Base-by-base conservation (phyloP, 1,284 basidiomycete species). In the Austroboletus niveus region DNA sequence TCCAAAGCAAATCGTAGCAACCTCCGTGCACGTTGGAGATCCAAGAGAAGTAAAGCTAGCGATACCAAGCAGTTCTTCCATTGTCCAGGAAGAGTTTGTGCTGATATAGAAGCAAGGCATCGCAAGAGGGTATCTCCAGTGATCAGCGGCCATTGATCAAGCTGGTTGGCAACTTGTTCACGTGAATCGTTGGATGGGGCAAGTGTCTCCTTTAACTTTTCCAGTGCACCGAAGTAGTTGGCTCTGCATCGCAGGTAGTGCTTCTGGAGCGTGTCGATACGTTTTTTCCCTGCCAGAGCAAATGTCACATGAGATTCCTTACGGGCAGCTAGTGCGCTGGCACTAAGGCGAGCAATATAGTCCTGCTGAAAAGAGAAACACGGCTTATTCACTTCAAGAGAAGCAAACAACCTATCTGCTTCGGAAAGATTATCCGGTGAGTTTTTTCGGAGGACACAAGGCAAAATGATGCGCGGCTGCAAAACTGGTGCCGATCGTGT, bases 31-130 rank as follows among this genome's bases (percentile, higher is more conserved):
- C 40, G 66, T 45, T 76, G 75, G 29, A 66, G 62, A 9, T 43
- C 52, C 5, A 74, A 49, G 29, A 72, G 40, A 1, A 57, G 47
- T 31, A 59, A 49, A 3, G 69, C 73, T 11, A 72, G 55, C 5
- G 34, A n/a, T 1, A 56, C 52, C 2, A 77, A 48, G n/a, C 40
- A 49, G 1, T 49, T 20, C 27, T 49, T 48, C 75, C 73, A 76
- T 10, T 46, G 27, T 0, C 34, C 20, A 1, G 55, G 35, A 11
- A 60, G 49, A 17, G 10, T 8, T 12, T 27, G 40, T 4, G 8
- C 22, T 3, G 46, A 54, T 2, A 45, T 52, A 30, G 57, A 61
- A 4, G 63, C 56, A 29, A 69, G 48, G 9, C 45, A 49, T 8
- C 54, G 41, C 2, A 74, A 56, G 12, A 73, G 51, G 0, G 57